Conservation (phyloP, 2,329 filamentous ascomycete genomes). For the Xylariomycetidae sp. region DNA sequence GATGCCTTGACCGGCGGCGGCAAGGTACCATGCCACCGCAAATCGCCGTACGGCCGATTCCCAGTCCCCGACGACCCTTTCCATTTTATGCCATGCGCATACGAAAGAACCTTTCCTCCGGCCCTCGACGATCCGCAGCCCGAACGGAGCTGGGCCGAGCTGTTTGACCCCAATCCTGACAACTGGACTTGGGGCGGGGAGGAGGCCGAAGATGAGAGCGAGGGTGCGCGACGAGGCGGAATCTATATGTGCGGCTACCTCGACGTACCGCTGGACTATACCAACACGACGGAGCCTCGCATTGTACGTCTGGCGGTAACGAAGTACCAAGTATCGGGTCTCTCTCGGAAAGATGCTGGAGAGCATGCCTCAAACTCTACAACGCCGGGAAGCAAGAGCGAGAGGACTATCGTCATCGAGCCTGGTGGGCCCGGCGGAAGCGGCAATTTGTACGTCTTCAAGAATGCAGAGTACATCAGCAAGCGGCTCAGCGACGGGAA, state of each 20-base stretch:
- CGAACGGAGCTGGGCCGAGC: constrained; percentile 31
- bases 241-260: constrained; percentile 14
- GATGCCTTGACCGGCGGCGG: constrained; percentile 8
- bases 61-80: constrained; percentile 38
- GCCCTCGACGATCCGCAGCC: constrained; percentile 33
- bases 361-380: not conserved
- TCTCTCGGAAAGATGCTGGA: constrained; percentile 21
- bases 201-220: not conserved
- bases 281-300: constrained; percentile 6
- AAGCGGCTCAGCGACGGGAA: constrained; percentile 35
- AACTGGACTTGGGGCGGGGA: constrained; percentile 40
- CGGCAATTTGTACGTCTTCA: constrained; percentile 37
- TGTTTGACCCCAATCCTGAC: constrained; percentile 37
- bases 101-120: constrained; percentile 33
- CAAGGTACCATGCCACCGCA: constrained; percentile 2
- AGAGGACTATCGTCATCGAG: constrained; percentile 42
- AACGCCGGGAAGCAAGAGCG: constrained; percentile 31
- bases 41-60: constrained; percentile 31
- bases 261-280: constrained; percentile 12
- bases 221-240: constrained; percentile 20
- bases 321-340: constrained; percentile 42
- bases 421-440: constrained; percentile 46
- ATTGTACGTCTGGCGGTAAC: constrained; percentile 42
- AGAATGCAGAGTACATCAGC: constrained; percentile 29
- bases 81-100: constrained; percentile 41